Base-by-base conservation (phyloP, 495 filamentous ascomycete species). In the Xylaria bambusicola region DNA sequence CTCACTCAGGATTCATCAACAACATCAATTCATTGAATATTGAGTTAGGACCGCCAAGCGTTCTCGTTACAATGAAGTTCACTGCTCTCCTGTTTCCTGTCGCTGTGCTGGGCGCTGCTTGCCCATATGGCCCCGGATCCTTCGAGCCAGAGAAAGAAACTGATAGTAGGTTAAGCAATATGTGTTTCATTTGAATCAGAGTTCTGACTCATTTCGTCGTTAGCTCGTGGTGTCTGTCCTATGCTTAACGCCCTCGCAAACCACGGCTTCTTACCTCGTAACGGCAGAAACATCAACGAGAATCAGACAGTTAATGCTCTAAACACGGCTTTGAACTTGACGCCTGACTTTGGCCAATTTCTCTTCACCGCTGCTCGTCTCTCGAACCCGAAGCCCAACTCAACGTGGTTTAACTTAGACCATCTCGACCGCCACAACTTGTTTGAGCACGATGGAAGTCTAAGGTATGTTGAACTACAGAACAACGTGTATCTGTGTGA, bases 391-490 rank as follows among this genome's bases (percentile, higher is more conserved):
- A 62, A 71, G 46, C 70, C 74, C 1, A 85, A 83, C 62, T 73
- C 80, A 1, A 83, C 78, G 9, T 73, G 50, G 10, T 82, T 83
- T 63, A 71, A 73, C 6, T 70, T 85, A 26, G 66, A 81, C 61
- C 62, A 79, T 20, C 75, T 84, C 17, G 65, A 73, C 56, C 65
- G 71, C 15, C 77, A 81, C 54, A 76, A 81, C 45, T 60, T 81
- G 33, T 64, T 82, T 2, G 81, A 84, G 53, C 80, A 82, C 47
- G 81, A 83, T 63, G 80, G 68, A 6, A 81, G 78, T 55, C 58
- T 83, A 29, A 81, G 77, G 80, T 80, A 50, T 31, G 65, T 69
- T 27, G 2, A 18, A 3, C 15, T 26, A 2, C 17, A 6, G n/a
- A n/a, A 44, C n/a, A 17, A 21, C 40, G 2, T 36, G 6, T 38